A percentile compares a stretch with the other conserved stretches of the same genome.
Evolutionary conservation across 495 filamentous ascomycete genomes (phyloP).

Genomic region (Lasiosphaeria miniovina): DNA sequence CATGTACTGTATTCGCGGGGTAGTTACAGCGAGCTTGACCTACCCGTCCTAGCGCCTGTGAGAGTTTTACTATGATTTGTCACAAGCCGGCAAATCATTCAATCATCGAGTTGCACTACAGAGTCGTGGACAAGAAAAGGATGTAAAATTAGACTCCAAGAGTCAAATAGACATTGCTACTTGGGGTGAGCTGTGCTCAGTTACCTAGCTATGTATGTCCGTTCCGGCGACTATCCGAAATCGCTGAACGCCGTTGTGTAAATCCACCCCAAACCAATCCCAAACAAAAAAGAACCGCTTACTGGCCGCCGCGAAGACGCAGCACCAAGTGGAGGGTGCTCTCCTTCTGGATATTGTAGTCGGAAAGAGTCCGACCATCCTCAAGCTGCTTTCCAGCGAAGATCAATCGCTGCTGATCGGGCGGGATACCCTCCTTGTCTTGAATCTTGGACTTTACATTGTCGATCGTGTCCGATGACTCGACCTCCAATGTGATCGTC

Average conservation of each 20-base stretch:
- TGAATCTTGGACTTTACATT: slow-evolving; percentile 93
- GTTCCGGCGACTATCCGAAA: slow-evolving; percentile 10
- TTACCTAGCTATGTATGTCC: background rate
- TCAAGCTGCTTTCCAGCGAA: slow-evolving; percentile 91
- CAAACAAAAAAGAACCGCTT: slow-evolving; percentile 32
- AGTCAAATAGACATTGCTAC: too few species aligned
- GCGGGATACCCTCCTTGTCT: slow-evolving; percentile 88
- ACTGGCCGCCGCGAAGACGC: slow-evolving; percentile 81
- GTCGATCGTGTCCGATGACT: slow-evolving; percentile 86
- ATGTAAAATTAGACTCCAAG: too few species aligned
- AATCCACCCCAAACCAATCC: slow-evolving; percentile 8
- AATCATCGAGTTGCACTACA: too few species aligned
- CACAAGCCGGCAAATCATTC: too few species aligned
- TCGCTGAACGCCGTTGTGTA: slow-evolving; percentile 16
- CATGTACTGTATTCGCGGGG: too few species aligned
- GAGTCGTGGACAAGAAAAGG: too few species aligned
- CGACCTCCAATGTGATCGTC: slow-evolving; percentile 89
- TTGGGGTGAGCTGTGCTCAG: too few species aligned
- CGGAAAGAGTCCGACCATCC: slow-evolving; percentile 76
- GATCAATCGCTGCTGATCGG: slow-evolving; percentile 86
- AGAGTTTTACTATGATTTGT: too few species aligned
- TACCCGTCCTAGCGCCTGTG: too few species aligned
- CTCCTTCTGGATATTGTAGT: slow-evolving; percentile 96
- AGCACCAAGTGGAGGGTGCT: slow-evolving; percentile 84
- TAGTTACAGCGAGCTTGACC: too few species aligned